Evolutionary conservation across 1,284 basidiomycete species (phyloP).

Genomic region (Xerocomus minutiporus): DNA sequence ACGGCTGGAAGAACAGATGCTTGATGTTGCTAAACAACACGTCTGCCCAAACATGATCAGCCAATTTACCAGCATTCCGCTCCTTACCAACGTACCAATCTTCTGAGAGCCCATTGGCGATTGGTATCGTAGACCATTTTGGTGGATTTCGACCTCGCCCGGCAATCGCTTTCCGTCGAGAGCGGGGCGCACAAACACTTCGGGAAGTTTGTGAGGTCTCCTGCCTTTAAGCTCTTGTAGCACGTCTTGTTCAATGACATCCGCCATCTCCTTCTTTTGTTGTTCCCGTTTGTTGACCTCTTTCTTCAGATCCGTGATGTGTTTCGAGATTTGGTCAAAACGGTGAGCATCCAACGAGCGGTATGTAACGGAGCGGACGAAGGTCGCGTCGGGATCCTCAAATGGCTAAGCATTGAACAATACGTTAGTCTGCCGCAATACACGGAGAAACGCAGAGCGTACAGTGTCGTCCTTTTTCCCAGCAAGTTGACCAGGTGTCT

Average conservation of each 20-base stretch:
- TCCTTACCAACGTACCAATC: constrained; percentile 58
- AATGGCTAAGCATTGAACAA: constrained; percentile 62
- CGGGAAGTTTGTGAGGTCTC: constrained; percentile 78
- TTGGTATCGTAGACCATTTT: constrained; percentile 93
- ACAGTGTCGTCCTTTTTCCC: constrained; percentile 99
- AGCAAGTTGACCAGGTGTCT: constrained; percentile 94
- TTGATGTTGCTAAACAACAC: constrained; percentile 97
- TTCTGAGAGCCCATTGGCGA: constrained; percentile 86
- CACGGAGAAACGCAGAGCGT: constrained; percentile 11
- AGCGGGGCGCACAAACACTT: constrained; percentile 92
- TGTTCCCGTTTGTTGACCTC: constrained; percentile 96
- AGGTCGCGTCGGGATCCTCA: constrained; percentile 95
- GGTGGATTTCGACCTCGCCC: constrained; percentile 96
- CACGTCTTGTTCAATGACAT: constrained; percentile 93
- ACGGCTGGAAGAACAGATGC: constrained; percentile 98
- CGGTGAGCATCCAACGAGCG: constrained; percentile 87
- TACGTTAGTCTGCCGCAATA: constrained; percentile 6
- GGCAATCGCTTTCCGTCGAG: constrained; percentile 90
- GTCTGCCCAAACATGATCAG: constrained; percentile 47
- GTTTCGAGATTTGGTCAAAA: constrained; percentile 84
- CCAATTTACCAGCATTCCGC: not conserved
- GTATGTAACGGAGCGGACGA: constrained; percentile 93
- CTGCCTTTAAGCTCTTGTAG: constrained; percentile 84
- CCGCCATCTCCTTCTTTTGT: constrained; percentile 97
- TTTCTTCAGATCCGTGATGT: constrained; percentile 95